Evolutionary conservation across 352 stramenopile genomes (phyloP).

Genomic region (Blastocystis sp.): DNA sequence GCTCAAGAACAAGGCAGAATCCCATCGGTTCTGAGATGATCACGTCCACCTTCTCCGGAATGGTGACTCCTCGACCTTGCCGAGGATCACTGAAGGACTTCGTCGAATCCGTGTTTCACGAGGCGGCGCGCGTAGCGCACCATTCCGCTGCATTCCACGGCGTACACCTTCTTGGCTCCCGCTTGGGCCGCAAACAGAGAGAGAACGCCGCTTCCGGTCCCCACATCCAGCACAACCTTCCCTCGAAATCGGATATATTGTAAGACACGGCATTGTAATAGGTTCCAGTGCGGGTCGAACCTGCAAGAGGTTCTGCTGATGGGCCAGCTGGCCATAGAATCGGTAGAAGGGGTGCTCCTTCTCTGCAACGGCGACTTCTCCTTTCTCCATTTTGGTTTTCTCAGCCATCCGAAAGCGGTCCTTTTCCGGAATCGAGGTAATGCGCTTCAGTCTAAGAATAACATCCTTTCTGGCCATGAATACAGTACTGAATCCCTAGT

Average conservation of each 20-base stretch:
- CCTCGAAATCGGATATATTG: constrained; percentile 88
- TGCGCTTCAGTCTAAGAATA: not conserved
- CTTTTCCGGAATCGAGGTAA: not conserved
- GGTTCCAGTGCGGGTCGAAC: constrained; percentile 93
- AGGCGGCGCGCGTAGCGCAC: constrained; percentile 88
- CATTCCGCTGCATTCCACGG: constrained; percentile 91
- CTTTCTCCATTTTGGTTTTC: constrained; percentile 41
- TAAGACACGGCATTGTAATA: constrained; percentile 95
- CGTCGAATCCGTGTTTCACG: constrained; percentile 87
- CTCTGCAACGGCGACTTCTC: constrained; percentile 65
- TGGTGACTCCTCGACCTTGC: constrained; percentile 91
- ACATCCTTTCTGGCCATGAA: not conserved
- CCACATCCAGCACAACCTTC: constrained; percentile 98
- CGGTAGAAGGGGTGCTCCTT: constrained; percentile 83
- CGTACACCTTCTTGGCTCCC: constrained; percentile 92
- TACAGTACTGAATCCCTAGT: not conserved
- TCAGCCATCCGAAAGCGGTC: not conserved
- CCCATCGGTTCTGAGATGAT: constrained; percentile 99
- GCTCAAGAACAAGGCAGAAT: constrained; percentile 97
- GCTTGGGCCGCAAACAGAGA: constrained; percentile 94
- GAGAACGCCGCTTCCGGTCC: constrained; percentile 96
- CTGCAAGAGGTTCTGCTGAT: constrained; percentile 99
- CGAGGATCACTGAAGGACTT: constrained; percentile 95
- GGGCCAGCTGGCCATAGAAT: constrained; percentile 89
- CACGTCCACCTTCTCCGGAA: constrained; percentile 93